Evolutionary conservation across 768 basidiomycete species (phyloP), one percentile per base, ranked within the genome.

Genomic region (Serendipita sp.): DNA sequence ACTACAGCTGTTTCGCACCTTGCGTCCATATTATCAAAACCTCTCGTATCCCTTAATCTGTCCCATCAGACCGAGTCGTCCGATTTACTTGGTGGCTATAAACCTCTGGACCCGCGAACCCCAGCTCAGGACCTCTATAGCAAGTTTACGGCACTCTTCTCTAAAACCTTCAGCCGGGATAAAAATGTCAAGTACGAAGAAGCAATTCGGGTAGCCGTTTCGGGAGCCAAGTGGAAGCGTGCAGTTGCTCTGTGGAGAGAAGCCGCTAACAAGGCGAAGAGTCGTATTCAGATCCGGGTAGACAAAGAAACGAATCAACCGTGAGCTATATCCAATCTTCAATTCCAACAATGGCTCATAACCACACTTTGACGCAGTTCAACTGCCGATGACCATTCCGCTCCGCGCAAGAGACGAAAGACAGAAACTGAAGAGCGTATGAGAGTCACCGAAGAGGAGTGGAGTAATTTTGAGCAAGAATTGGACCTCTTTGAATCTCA

Each of bases 61-160:
- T 96, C 92, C 1, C 91, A 94, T 70, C 96, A 99, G 73, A 96
- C 94, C 0, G 95, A 98, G 73, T 88, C 91, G 0, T 86, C 90
- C 2, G 96, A 99, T 74, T 76, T 98, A 2, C 77, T 99, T 3
- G 96, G 96, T 44, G 94, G 94, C 0, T 93, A 95, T 74, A 94
- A 93, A 72, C 96, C 96, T n/a, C 78, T 98, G 4, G 92, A 98
- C 72, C 83, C 92, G 3, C 83, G 88, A 11, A 74, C 92, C 0
- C 85, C 91, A 10, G 93, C 84, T 0, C 79, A 81, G 5, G 77
- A 76, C 34, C 73, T 96, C 46, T 86, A 93, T 67, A 78, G 81
- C 64, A 78, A 79, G 30, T 98, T 94, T 77, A 74, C 86, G 68
- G 84, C 84, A 63, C 75, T 97, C 46, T 97, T 98, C 72, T 83